These are phyloP conservation scores for Musa balbisiana DNA, from an alignment of 202 grass and related monocot species.

Conservation along the genomic window DNA sequence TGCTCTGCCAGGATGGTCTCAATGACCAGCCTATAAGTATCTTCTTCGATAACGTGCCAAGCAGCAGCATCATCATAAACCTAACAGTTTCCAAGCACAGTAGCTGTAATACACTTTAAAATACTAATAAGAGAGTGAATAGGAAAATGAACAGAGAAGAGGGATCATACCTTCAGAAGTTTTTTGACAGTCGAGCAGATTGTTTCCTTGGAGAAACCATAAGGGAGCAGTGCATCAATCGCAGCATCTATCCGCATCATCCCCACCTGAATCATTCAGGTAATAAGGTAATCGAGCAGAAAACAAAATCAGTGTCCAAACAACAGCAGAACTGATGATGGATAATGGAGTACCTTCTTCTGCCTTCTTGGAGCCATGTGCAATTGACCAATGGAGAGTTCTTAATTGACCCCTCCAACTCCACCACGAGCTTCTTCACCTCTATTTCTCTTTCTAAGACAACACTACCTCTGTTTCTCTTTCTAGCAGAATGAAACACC, in stretches of 20 bases:
- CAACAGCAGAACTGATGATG: neutral
- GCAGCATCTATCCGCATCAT: conserved; percentile 22
- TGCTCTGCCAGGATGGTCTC: conserved; percentile 21
- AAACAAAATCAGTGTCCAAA: neutral
- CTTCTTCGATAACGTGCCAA: conserved; percentile 18
- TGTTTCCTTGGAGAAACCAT: conserved; percentile 1
- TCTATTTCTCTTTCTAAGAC: neutral
- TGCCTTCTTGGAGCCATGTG: neutral
- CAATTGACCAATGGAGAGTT: no score
- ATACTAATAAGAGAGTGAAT: neutral
- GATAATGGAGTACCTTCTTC: neutral
- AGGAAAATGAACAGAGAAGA: neutral
- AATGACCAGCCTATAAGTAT: conserved; percentile 17
- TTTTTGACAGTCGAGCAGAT: conserved; percentile 7
- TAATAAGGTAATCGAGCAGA: neutral
- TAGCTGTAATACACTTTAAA: neutral
- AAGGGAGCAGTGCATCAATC: conserved; percentile 5
- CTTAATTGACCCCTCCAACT: neutral
- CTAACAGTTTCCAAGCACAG: neutral
- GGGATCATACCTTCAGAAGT: conserved; percentile 12
- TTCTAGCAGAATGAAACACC: neutral
- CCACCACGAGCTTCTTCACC: neutral
- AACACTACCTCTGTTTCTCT: neutral
- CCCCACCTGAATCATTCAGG: conserved; percentile 15
- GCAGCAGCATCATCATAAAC: conserved; percentile 10